phyloP scores from a whole-genome alignment of 306 rosid genomes.

The Leucaena leucocephala region DNA sequence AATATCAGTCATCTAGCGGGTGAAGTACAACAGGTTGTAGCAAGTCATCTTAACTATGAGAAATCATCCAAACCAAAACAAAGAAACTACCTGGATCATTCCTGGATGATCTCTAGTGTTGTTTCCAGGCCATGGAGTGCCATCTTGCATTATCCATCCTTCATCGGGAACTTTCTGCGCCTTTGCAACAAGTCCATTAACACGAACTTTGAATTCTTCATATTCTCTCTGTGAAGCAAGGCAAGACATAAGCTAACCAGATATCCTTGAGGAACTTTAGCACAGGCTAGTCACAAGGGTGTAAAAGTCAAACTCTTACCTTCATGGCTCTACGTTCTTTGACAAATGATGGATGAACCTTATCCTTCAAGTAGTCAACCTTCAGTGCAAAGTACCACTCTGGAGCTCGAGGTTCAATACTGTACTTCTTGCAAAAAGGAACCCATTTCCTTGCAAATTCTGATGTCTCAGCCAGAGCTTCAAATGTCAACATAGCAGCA shows the following conservation, averaged over 20 bases:
- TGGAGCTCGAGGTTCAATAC: slow-evolving; percentile 88
- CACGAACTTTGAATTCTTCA: slow-evolving; percentile 84
- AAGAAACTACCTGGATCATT: slow-evolving; percentile 79
- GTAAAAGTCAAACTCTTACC: slow-evolving; percentile 45
- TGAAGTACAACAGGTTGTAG: slow-evolving; percentile 22
- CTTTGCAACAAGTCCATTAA: slow-evolving; percentile 79
- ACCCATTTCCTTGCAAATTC: slow-evolving; percentile 91
- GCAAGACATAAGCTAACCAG: slow-evolving; percentile 25
- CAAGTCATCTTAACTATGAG: slow-evolving; percentile 12
- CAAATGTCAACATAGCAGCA: slow-evolving; percentile 91
- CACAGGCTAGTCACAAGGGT: background rate
- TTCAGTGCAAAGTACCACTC: slow-evolving; percentile 88
- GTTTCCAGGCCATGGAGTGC: slow-evolving; percentile 97
- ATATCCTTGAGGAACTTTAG: background rate
- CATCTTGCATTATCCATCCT: slow-evolving; percentile 97
- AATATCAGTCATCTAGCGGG: slow-evolving; percentile 31
- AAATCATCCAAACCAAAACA: slow-evolving; percentile 32
- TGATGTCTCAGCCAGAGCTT: slow-evolving; percentile 83
- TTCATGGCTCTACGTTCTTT: slow-evolving; percentile 95
- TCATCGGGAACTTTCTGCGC: slow-evolving; percentile 83
- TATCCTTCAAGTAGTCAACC: slow-evolving; percentile 89
- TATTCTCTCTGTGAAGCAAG: slow-evolving; percentile 70
- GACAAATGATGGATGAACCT: slow-evolving; percentile 87
- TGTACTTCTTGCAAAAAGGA: slow-evolving; percentile 79
- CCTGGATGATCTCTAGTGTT: slow-evolving; percentile 96